Evolutionary conservation across 2,329 filamentous ascomycete genomes (phyloP), one percentile per base, ranked within the genome.

Genomic region (Paraphoma sp.): DNA sequence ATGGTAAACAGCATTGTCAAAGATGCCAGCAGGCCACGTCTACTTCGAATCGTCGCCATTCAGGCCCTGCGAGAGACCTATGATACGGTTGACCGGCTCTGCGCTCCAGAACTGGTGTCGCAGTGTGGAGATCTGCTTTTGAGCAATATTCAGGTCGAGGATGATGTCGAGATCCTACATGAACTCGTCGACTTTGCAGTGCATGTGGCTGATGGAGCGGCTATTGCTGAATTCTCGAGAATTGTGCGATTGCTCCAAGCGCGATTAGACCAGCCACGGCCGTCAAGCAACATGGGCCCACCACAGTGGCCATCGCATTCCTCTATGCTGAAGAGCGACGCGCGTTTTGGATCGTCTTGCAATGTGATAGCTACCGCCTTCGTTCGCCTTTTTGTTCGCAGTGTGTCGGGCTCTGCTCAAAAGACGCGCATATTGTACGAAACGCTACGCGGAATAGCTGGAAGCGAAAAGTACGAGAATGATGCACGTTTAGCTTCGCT

Each of bases 321-420:
- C 6, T 63, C 67, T 14, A 50, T 52, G 8, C 14, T 59, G 6
- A 69, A 60, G 38, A 48, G 59, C 17, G 62, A 65, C 11, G 44
- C 52, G 38, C 54, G 45, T 17, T 54, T 61, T 33, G 72, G 64
- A 14, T 89, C 87, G 23, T 83, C 86, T 1, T 87, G 87, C 3
- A 91, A 92, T 63, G 86, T 93, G 42, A 88, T 91, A 45, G 84
- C 88, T 0, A 86, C 83, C 54, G 90, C 89, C 2, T 87, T 92
- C 54, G 87, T 92, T 42, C 86, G 85, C 59, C 87, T 96, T 49
- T 96, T 96, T 73, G 85, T 93, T 62, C 84, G 87, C 49, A 86
- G 87, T 11, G 86, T 96, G 79, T 87, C 88, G 62, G 80, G 79
- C 30, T 87, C 90, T 51, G 84, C 85, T 7, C 76, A 76, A 12